These are phyloP conservation scores for Taiwanofungus camphoratus DNA, from an alignment of 1,284 basidiomycete genomes.

Conservation along the genomic window DNA sequence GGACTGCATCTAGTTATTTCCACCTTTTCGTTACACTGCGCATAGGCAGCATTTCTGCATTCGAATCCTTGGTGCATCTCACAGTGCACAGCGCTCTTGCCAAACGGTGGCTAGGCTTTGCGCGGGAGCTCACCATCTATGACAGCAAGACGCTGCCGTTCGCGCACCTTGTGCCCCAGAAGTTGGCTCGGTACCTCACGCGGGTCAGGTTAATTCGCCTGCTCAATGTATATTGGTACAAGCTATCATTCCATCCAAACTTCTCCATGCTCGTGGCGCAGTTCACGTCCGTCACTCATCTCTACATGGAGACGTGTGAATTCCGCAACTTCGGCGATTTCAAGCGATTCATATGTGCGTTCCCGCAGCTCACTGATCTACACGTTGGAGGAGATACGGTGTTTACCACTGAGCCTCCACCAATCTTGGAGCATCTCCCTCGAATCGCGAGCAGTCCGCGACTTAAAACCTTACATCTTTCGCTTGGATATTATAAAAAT, in stretches of 20 bases:
- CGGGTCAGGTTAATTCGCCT: not conserved
- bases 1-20: not conserved
- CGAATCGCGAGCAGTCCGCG: not conserved
- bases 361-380: not conserved
- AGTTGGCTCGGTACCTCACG: not conserved
- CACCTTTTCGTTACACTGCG: conserved; percentile 1
- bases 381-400: not conserved
- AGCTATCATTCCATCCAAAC: not conserved
- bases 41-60: not conserved
- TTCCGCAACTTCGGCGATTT: not conserved
- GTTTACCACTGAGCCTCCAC: not conserved
- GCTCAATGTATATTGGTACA: not conserved
- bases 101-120: not conserved
- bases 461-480: no score
- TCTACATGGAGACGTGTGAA: not conserved
- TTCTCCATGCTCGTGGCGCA: not conserved
- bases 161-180: not conserved
- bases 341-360: not conserved
- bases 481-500: no score
- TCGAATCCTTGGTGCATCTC: not conserved
- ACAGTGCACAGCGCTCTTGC: not conserved
- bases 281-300: conserved; percentile 1
- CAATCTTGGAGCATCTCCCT: not conserved
- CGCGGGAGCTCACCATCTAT: not conserved
- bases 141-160: not conserved